Percentiles rank a stretch among this genome's conserved stretches.
phyloP scores from a whole-genome alignment of 768 basidiomycete species.

The Agaricus subrufescens region DNA sequence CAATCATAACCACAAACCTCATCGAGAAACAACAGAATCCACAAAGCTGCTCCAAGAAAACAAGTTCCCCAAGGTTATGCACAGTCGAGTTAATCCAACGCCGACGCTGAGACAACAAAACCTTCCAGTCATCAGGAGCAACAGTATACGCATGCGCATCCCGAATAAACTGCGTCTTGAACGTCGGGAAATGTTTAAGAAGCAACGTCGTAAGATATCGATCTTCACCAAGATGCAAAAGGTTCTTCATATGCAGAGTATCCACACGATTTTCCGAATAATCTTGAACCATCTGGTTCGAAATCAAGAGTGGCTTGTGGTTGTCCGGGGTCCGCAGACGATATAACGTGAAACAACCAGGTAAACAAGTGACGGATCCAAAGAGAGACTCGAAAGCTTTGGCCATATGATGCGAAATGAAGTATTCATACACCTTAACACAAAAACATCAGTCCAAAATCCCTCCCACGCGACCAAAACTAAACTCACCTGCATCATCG shows the following conservation, averaged over 20 bases:
- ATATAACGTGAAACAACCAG: slow-evolving; percentile 98
- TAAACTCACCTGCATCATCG: slow-evolving; percentile 85
- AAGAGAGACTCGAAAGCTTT: slow-evolving; percentile 98
- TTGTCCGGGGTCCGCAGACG: slow-evolving; percentile 92
- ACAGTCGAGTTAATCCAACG: slow-evolving; percentile 99
- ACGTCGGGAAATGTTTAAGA: slow-evolving; percentile 90
- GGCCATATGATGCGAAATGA: slow-evolving; percentile 97
- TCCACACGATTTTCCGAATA: slow-evolving; percentile 97
- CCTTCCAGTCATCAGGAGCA: slow-evolving; percentile 93
- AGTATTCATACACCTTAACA: slow-evolving; percentile 94
- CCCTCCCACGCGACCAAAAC: neutral
- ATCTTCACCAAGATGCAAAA: slow-evolving; percentile 97
- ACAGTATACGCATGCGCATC: slow-evolving; percentile 94
- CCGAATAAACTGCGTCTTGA: slow-evolving; percentile 93
- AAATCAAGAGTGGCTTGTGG: slow-evolving; percentile 90
- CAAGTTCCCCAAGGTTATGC: slow-evolving; percentile 91
- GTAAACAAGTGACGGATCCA: slow-evolving; percentile 96
- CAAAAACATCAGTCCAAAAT: neutral
- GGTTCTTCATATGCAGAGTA: slow-evolving; percentile 98
- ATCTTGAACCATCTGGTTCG: slow-evolving; percentile 85
- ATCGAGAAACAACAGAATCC: slow-evolving; percentile 99
- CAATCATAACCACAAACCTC: slow-evolving; percentile 97
- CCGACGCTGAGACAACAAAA: slow-evolving; percentile 91
- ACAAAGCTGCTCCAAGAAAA: slow-evolving; percentile 88
- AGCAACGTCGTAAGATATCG: slow-evolving; percentile 95